A percentile compares a stretch with the other conserved stretches of the same genome.
Conservation (phyloP, 805 yeast species). For the Kodamaea neixiangensis region DNA sequence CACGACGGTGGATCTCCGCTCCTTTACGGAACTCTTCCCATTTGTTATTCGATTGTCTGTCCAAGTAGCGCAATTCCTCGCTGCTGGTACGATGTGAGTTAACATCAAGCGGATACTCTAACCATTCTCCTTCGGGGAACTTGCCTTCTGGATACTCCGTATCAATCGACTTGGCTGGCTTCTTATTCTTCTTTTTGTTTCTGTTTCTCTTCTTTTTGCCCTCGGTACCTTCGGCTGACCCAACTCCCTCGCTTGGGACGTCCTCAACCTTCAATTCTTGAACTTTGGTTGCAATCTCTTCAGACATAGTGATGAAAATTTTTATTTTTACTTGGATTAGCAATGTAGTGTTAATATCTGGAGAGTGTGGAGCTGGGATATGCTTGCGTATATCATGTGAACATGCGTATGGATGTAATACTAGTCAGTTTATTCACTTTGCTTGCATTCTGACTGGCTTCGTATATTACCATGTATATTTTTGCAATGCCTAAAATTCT, state of each 20-base stretch:
- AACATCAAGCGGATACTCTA: constrained; percentile 68
- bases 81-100: constrained; percentile 74
- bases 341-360: too few relatives aligned
- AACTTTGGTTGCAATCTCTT: constrained; percentile 12
- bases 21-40: constrained; percentile 94
- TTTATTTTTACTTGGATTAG: background rate
- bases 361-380: too few relatives aligned
- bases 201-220: constrained; percentile 11
- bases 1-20: constrained; percentile 94
- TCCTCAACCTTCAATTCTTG: constrained; percentile 11
- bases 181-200: constrained; percentile 51
- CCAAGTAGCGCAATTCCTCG: constrained; percentile 82
- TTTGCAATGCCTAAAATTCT: too few relatives aligned
- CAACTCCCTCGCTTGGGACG: constrained; percentile 12
- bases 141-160: constrained; percentile 66
- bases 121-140: constrained; percentile 88
- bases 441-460: too few relatives aligned
- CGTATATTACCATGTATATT: too few relatives aligned
- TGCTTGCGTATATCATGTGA: too few relatives aligned
- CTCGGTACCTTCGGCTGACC: constrained; percentile 14
- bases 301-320: constrained; percentile 9
- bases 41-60: constrained; percentile 57
- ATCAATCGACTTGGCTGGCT: constrained; percentile 45
- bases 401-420: too few relatives aligned
- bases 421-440: too few relatives aligned